A percentile compares a stretch with the other conserved stretches of the same genome.
Conservation (phyloP, 1,284 basidiomycete genomes). For the Leccinum huronense region DNA sequence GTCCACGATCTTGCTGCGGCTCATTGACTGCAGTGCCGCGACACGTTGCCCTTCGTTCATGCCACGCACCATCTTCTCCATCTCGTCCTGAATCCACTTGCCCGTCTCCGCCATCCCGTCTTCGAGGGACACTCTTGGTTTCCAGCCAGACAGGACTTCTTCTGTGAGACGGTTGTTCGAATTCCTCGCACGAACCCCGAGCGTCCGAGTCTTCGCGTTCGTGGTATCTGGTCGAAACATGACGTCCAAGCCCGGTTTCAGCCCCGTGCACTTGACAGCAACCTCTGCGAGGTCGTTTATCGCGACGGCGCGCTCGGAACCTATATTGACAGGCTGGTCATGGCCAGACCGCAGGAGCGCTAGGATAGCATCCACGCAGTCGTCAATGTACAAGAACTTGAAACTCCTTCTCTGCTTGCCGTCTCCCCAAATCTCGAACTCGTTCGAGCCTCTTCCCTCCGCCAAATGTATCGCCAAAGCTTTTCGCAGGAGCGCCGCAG, state of each 20-base stretch:
- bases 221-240: conserved; percentile 29
- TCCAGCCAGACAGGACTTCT: conserved; percentile 42
- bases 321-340: conserved; percentile 48
- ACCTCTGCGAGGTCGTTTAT: conserved; percentile 46
- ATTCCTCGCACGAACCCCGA: conserved; percentile 52
- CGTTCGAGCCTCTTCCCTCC: conserved; percentile 2
- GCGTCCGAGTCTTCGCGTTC: conserved; percentile 31
- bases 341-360: conserved; percentile 41
- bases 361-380: conserved; percentile 50
- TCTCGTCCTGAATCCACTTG: conserved; percentile 46
- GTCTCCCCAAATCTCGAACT: conserved; percentile 58
- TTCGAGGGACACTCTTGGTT: conserved; percentile 39
- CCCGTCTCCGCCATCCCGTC: conserved; percentile 48
- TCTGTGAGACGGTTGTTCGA: conserved; percentile 47
- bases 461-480: conserved; percentile 38
- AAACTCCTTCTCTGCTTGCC: conserved; percentile 51
- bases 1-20: conserved; percentile 39
- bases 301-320: conserved; percentile 46
- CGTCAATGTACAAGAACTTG: conserved; percentile 57
- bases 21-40: conserved; percentile 26
- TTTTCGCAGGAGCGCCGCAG: conserved; percentile 57
- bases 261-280: conserved; percentile 37
- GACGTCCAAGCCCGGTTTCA: conserved; percentile 33
- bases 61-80: conserved; percentile 28
- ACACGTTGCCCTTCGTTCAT: conserved; percentile 12